Conservation (phyloP, 1,284 basidiomycete genomes). For the Ustilago tritici region DNA sequence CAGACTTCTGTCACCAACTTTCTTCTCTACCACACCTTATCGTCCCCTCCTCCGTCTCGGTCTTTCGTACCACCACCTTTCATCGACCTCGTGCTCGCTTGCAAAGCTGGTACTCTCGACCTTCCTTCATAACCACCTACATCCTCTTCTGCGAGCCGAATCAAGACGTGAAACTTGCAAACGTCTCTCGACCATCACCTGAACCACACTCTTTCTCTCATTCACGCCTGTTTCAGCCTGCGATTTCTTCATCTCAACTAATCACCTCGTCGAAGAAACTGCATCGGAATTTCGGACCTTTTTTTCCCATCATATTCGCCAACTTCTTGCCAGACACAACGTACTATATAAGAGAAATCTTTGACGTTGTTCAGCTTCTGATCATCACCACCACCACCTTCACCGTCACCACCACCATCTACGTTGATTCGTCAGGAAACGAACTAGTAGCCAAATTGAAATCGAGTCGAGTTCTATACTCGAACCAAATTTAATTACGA, state of each 20-base stretch:
- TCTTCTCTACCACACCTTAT: slow-evolving; percentile 8
- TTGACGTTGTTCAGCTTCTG: background rate
- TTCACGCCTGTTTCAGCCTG: background rate
- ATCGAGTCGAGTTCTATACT: background rate
- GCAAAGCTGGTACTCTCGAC: slow-evolving; percentile 7
- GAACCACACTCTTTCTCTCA: background rate
- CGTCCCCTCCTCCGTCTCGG: slow-evolving; percentile 13
- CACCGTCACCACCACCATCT: background rate
- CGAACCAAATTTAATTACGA: background rate
- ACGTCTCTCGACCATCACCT: background rate
- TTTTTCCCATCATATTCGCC: background rate
- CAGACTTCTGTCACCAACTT: background rate
- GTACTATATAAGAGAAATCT: background rate
- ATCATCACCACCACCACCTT: background rate
- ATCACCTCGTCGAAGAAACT: background rate
- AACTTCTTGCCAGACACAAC: background rate
- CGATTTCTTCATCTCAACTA: slow-evolving; percentile 1
- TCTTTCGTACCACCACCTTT: background rate
- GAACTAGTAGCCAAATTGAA: background rate
- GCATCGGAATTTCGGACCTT: background rate
- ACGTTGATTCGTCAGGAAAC: background rate
- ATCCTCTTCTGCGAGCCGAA: background rate
- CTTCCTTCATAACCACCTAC: slow-evolving; percentile 30
- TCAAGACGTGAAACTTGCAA: background rate
- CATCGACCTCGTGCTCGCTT: slow-evolving; percentile 7